phyloP scores from a whole-genome alignment of 768 basidiomycete genomes.

The Phaffia australis region DNA sequence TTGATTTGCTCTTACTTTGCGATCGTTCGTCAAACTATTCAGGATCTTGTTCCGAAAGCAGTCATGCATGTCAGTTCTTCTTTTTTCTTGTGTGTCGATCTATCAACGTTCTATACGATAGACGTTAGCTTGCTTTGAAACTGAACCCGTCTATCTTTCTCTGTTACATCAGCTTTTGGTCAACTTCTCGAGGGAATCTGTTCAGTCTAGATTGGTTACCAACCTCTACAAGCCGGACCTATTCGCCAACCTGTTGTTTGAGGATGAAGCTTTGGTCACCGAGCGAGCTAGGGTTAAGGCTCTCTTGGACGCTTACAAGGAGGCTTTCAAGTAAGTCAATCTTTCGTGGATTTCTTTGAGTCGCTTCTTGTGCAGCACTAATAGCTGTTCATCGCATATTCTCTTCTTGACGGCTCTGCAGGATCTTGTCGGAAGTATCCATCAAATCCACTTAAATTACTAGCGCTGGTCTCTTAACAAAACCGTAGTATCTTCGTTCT shows the following conservation, averaged over 20 bases:
- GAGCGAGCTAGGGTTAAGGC: slow-evolving; percentile 90
- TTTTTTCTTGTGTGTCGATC: background rate
- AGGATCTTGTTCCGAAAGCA: slow-evolving; percentile 93
- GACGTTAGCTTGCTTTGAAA: background rate
- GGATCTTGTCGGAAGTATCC: slow-evolving; percentile 37
- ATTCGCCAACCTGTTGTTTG: slow-evolving; percentile 79
- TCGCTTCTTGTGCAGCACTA: too few relatives aligned
- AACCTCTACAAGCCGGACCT: slow-evolving; percentile 87
- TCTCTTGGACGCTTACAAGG: slow-evolving; percentile 88
- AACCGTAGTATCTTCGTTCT: background rate
- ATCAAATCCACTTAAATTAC: slow-evolving; percentile 31
- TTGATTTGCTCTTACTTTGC: slow-evolving; percentile 91
- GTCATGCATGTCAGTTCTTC: slow-evolving; percentile 64
- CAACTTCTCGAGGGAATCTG: slow-evolving; percentile 89
- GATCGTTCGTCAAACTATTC: slow-evolving; percentile 91
- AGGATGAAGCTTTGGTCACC: slow-evolving; percentile 88
- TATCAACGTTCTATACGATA: background rate
- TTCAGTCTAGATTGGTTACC: slow-evolving; percentile 92
- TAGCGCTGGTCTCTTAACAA: background rate
- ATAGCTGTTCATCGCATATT: background rate
- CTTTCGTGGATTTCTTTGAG: background rate
- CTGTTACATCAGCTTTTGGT: slow-evolving; percentile 53
- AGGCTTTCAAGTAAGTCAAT: slow-evolving; percentile 35
- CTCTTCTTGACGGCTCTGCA: slow-evolving; percentile 1
- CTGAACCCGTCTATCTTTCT: background rate